Evolutionary conservation across 2,329 filamentous ascomycete genomes (phyloP), one percentile per base, ranked within the genome.

Genomic region (Talaromyces sp.): DNA sequence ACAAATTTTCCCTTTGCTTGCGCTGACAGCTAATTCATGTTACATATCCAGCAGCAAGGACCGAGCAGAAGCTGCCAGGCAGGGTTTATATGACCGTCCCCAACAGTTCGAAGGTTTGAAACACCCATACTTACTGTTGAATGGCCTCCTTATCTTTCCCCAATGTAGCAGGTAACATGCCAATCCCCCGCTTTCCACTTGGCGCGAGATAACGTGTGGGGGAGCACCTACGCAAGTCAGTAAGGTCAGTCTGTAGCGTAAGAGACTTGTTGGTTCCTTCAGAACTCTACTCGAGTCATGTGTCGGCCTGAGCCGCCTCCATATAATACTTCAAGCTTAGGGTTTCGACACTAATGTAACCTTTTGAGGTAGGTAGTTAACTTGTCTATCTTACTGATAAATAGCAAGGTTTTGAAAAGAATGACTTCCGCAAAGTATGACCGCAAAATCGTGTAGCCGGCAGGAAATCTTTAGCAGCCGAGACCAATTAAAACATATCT

Each of bases 171-270:
- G 33, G 13, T 35, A n/a, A 21, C n/a, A 5, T 48, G 45, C n/a
- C 28, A 48, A 48, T 48, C 45, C 28, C 43, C 45, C 45, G 45
- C 45, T 33, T 48, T 33, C 28, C 28, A 48, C 45, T 48, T 48
- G 45, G 28, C 28, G 10, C 25, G 7, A 28, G 25, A 28, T 28
- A 28, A 7, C 25, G 7, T 28, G 25, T 28, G 25, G 25, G n/a
- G 25, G 25, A 28, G 25, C 25, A 28, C 25, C 25, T 28, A 7
- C 4, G 25, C 25, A 28, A 7, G 25, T 4, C 25, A 28, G 25
- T 3, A 28, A 28, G 7, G 7, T 28, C 25, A 28, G 25, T 7
- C 25, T 28, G 25, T 28, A 28, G 25, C 25, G 7, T 28, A 28
- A 7, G 25, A 28, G 25, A 28, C n/a, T 28, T 28, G 25, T 28